Evolutionary conservation across 2,329 filamentous ascomycete genomes (phyloP).

Genomic region (Bisporella sp.): DNA sequence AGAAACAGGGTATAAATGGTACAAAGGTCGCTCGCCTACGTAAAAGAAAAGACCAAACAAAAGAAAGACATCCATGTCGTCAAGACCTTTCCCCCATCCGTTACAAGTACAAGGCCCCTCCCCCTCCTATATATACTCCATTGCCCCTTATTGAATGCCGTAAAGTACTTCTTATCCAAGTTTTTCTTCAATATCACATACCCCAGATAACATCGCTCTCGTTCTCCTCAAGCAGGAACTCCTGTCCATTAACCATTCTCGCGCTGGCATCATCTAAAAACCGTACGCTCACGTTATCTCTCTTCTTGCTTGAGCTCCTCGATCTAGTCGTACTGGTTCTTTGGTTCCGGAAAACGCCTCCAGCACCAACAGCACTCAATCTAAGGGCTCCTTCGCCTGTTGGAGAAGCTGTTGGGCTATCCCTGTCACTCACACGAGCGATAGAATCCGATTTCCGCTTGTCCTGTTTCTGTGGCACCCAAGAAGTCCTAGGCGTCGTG

Average conservation of each 20-base stretch:
- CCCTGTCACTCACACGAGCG: background rate
- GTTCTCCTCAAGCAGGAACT: slow-evolving; percentile 11
- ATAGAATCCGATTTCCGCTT: slow-evolving; percentile 13
- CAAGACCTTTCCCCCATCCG: no score
- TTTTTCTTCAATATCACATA: slow-evolving; percentile 1
- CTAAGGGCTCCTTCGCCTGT: slow-evolving; percentile 8
- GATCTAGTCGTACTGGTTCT: background rate
- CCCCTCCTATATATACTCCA: no score
- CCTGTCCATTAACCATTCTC: slow-evolving; percentile 4
- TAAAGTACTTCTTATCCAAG: no score
- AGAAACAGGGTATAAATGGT: no score
- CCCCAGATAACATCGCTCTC: slow-evolving; percentile 12
- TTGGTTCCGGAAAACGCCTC: slow-evolving; percentile 7
- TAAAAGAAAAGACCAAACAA: no score
- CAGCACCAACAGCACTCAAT: slow-evolving; percentile 18
- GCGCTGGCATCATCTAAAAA: slow-evolving; percentile 13
- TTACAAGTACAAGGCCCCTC: no score
- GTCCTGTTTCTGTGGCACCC: slow-evolving; percentile 7
- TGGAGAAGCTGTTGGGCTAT: slow-evolving; percentile 14
- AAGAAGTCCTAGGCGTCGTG: slow-evolving; percentile 18
- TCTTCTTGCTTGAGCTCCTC: background rate
- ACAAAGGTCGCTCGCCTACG: no score
- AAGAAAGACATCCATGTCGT: no score
- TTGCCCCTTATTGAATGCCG: no score
- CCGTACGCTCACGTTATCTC: slow-evolving; percentile 7